These are phyloP conservation scores for Fomes fomentarius DNA, from an alignment of 1,284 basidiomycete genomes.

Conservation along the genomic window DNA sequence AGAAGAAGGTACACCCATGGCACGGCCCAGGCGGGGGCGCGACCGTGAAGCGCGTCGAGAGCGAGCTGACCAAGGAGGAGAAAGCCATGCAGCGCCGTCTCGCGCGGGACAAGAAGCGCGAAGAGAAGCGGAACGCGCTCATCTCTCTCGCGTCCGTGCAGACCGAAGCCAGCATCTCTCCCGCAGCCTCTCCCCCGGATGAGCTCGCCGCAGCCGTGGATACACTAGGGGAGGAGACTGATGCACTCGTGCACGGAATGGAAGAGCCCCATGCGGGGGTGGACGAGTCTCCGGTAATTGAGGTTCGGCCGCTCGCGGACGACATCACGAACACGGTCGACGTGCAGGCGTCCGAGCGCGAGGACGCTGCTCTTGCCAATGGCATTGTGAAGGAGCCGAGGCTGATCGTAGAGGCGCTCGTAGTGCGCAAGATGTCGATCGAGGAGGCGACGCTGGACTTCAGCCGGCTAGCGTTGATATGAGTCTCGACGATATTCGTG, in stretches of 20 bases:
- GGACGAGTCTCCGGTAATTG: constrained; percentile 14
- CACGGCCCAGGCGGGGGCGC: constrained; percentile 16
- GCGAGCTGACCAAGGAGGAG: constrained; percentile 23
- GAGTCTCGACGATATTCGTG: too few relatives aligned
- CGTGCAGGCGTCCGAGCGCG: constrained; percentile 22
- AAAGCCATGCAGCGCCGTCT: constrained; percentile 47
- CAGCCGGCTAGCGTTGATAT: constrained; percentile 56
- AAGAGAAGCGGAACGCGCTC: constrained; percentile 39
- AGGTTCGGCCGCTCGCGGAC: constrained; percentile 9
- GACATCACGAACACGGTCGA: constrained; percentile 1
- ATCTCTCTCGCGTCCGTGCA: constrained; percentile 17
- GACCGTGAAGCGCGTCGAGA: neutral
- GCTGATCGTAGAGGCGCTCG: constrained; percentile 78
- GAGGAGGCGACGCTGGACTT: constrained; percentile 79
- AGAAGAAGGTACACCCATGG: constrained; percentile 33
- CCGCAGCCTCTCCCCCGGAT: neutral
- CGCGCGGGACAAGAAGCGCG: constrained; percentile 52
- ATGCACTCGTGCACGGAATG: constrained; percentile 31
- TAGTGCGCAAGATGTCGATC: constrained; percentile 71
- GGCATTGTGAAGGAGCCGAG: too few relatives aligned
- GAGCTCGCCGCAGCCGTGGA: constrained; percentile 5
- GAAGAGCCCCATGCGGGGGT: constrained; percentile 38
- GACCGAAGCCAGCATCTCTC: neutral
- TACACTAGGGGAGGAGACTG: constrained; percentile 13
- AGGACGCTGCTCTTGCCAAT: too few relatives aligned